Percentiles rank a stretch among this genome's conserved stretches.
These are phyloP conservation scores for Cercospora sojina DNA, from an alignment of 2,329 filamentous ascomycete species.

Conservation along the genomic window DNA sequence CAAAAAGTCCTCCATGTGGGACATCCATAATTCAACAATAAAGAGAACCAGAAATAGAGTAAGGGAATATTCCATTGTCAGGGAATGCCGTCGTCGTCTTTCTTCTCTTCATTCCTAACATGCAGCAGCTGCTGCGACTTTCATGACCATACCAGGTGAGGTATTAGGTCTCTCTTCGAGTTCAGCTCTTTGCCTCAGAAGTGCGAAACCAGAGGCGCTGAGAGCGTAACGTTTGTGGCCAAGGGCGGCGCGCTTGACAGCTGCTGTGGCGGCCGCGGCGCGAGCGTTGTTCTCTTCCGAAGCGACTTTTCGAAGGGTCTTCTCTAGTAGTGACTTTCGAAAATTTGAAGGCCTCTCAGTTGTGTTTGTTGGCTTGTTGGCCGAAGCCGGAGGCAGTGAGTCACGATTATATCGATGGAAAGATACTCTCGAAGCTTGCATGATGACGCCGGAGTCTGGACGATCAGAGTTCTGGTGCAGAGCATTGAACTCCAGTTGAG, in stretches of 20 bases:
- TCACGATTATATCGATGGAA: slow-evolving; percentile 2
- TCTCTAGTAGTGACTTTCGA: slow-evolving; percentile 15
- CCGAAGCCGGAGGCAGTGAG: not conserved
- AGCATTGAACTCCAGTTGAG: slow-evolving; percentile 11
- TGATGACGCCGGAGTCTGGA: slow-evolving; percentile 20
- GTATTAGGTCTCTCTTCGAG: not conserved
- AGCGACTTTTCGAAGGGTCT: slow-evolving; percentile 12
- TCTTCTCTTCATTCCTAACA: not conserved
- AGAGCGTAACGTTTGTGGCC: slow-evolving; percentile 18
- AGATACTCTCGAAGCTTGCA: slow-evolving; percentile 7
- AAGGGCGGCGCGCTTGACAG: not conserved
- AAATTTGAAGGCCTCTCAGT: not conserved
- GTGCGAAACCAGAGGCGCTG: slow-evolving; percentile 18
- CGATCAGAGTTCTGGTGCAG: slow-evolving; percentile 6
- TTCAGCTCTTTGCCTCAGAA: slow-evolving; percentile 15
- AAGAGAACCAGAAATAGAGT: not conserved
- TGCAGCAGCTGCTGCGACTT: not conserved
- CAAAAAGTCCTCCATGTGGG: not conserved
- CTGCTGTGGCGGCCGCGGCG: slow-evolving; percentile 9
- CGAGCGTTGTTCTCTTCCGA: not conserved
- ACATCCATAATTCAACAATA: not conserved
- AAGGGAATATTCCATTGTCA: not conserved
- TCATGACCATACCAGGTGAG: not conserved
- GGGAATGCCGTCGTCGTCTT: not conserved
- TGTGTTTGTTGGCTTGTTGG: not conserved